Evolutionary conservation across 768 basidiomycete species (phyloP), one percentile per base, ranked within the genome.

Genomic region (Lepiota subincarnata): DNA sequence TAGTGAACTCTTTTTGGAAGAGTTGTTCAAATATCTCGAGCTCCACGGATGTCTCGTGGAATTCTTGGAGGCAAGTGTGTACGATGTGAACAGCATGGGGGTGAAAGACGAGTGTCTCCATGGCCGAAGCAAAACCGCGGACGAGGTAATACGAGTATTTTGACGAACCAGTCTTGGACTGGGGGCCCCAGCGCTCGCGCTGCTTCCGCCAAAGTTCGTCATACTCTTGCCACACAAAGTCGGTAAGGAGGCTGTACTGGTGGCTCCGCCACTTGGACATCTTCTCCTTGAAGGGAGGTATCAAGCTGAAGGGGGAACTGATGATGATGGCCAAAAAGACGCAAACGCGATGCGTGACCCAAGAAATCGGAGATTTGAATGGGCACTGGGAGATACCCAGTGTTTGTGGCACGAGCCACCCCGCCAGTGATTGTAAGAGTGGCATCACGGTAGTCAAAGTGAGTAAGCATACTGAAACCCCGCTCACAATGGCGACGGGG

Each of bases 331-430:
- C 16, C 26, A 50, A 12, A 6, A 50, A 18, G 19, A 42, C 39
- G 40, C 26, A 31, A 12, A 26, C 28, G 10, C 44, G 52, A 31
- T 53, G 52, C 10, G 34, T 16, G 19, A 39, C 36, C 44, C 52
- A 53, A 1, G 52, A 37, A 18, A 53, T 37, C 5, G 52, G 52
- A 6, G 52, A 53, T 38, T 53, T 53, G 28, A 37, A 53, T n/a
- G 44, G 52, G 14, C 52, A 53, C 34, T 53, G 52, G n/a, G 43
- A 37, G 16, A 53, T 31, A 24, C 16, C 44, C 22, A 53, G 18
- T 4, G 43, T 38, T 14, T 8, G 19, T 19, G 52, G 52, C 14
- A 24, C 24, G 3, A 53, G 16, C 44, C 52, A 53, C 5, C 43
- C 52, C 1, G 28, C 28, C 2, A 46, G 19, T 13, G 52, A 53